Evolutionary conservation across 73 alveolate species (phyloP), one percentile per base, ranked within the genome.

Genomic region (Stentor roeselii): DNA sequence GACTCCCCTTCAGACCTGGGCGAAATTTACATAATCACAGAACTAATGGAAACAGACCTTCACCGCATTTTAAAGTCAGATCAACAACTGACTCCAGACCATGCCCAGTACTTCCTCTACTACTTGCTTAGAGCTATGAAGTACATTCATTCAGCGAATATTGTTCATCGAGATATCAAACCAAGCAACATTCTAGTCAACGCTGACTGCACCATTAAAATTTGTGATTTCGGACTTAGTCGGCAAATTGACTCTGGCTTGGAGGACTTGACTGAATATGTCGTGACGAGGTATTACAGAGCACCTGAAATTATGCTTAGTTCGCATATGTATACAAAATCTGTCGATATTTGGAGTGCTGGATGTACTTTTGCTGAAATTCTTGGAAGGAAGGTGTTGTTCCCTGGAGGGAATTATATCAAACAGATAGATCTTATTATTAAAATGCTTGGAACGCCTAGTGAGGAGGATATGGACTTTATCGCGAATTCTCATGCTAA

Each of bases 301-400:
- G 96, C 96, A 6, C 96, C 96, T 32, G 96, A 91, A 80, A 86
- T 91, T 41, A 91, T 91, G 82, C 87, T 91, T 31, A 90, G 93
- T n/a, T 59, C 78, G 11, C 85, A 59, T 27, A 59, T 39, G 36
- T 90, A 91, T 59, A 82, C 88, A 0, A 78, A 88, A 78, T 59
- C 87, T 60, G 92, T 93, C n/a, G 98, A 93, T 78, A 89, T 92
- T 75, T 96, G 99, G 99, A 88, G 97, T 3, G 98, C 93, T 2
- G 99, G 98, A 15, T 96, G 99, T 85, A 91, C 94, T 27, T 92
- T 96, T 75, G 99, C 97, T 31, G 99, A 96, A 83, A 82, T 96
- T 60, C 75, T 96, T 75, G 84, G 92, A 42, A 89, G 96, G 86
- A 93, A 87, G 75, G 94, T 92, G 30, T 83, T 96, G 39, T 89